These are phyloP conservation scores for Trypanosoma rangeli DNA, from an alignment of 208 protist genomes.

Conservation along the genomic window DNA sequence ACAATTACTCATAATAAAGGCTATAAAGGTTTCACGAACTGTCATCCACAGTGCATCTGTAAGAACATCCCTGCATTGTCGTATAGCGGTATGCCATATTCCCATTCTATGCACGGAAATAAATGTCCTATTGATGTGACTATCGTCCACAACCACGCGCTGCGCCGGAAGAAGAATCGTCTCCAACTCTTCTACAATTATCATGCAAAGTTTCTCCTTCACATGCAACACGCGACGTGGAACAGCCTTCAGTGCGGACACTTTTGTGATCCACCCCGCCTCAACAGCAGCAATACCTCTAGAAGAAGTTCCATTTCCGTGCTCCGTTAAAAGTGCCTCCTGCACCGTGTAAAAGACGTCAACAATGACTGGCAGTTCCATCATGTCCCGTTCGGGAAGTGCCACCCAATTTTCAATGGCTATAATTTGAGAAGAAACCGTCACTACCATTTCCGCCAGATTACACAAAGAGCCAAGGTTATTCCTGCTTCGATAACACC, in stretches of 20 bases:
- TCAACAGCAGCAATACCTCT: not conserved
- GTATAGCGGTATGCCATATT: conserved; percentile 35
- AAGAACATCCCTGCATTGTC: conserved; percentile 27
- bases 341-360: conserved; percentile 25
- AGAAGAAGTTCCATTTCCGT: not conserved
- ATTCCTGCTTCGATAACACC: conserved; percentile 60
- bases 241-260: conserved; percentile 18
- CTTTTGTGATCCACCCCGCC: not conserved
- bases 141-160: conserved; percentile 21
- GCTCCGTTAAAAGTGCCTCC: not conserved
- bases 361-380: conserved; percentile 56
- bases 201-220: conserved; percentile 25
- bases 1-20: conserved; percentile 48
- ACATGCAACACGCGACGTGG: conserved; percentile 17
- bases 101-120: conserved; percentile 31
- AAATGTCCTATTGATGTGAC: conserved; percentile 8
- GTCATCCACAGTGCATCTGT: conserved; percentile 37
- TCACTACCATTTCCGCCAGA: conserved; percentile 33
- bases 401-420: conserved; percentile 81
- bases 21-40: conserved; percentile 47
- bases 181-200: conserved; percentile 45
- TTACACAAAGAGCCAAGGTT: conserved; percentile 47
- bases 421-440: conserved; percentile 38
- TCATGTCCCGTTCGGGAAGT: conserved; percentile 82
- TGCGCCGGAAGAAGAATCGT: conserved; percentile 18